A percentile compares a stretch with the other conserved stretches of the same genome.
Conservation (phyloP, 2,329 filamentous ascomycete species). For the Verticillium longisporum region DNA sequence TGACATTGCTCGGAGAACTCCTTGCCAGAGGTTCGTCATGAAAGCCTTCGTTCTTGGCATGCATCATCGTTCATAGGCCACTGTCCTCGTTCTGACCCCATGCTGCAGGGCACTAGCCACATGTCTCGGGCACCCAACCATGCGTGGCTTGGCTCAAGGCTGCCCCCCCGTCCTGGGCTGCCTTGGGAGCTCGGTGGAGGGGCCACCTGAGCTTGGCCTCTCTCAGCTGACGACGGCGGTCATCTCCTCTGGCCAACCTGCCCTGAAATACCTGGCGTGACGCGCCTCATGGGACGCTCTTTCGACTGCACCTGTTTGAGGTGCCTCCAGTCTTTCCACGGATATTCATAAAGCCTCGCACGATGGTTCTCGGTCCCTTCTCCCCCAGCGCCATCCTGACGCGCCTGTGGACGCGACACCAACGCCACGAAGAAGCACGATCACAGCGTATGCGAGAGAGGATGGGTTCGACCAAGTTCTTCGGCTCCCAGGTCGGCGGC, state of each 20-base stretch:
- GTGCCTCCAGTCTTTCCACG: background rate
- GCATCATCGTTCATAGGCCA: too few species aligned
- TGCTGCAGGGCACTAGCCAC: background rate
- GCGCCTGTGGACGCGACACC: background rate
- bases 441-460: constrained; percentile 1
- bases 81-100: too few species aligned
- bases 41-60: too few species aligned
- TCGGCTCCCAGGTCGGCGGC: constrained; percentile 52
- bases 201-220: background rate
- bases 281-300: background rate
- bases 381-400: background rate
- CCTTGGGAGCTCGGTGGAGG: background rate
- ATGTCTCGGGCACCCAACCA: background rate
- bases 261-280: background rate
- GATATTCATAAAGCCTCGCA: background rate
- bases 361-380: background rate
- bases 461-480: constrained; percentile 37
- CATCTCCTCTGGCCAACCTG: background rate
- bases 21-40: too few species aligned
- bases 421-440: background rate
- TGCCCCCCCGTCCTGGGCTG: background rate
- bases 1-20: too few species aligned
- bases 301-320: background rate
- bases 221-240: background rate
- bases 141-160: background rate